phyloP scores from a whole-genome alignment of 768 basidiomycete species.

The Strobilomyces confusus region DNA sequence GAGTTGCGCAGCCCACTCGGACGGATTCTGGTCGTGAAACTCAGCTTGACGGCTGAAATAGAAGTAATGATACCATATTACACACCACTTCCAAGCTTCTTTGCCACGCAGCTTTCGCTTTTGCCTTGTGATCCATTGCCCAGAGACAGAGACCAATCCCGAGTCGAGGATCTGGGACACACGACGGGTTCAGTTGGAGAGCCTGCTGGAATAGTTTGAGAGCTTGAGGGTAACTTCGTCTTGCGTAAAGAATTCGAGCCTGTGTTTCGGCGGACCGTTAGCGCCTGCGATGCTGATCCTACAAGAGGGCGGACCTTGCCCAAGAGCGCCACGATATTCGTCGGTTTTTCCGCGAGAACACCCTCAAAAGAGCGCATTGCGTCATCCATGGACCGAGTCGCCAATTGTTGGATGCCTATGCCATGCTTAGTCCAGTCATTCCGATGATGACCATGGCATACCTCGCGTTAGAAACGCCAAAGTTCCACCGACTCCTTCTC shows the following conservation, averaged over 20 bases:
- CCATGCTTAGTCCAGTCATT: not conserved
- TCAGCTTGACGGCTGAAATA: not conserved
- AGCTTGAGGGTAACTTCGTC: conserved; percentile 72
- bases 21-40: conserved; percentile 54
- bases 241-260: conserved; percentile 83
- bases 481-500: conserved; percentile 52
- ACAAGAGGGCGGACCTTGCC: conserved; percentile 59
- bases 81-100: conserved; percentile 80
- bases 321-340: conserved; percentile 81
- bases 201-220: conserved; percentile 85
- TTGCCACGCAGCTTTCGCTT: conserved; percentile 86
- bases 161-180: conserved; percentile 88
- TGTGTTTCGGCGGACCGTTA: conserved; percentile 25
- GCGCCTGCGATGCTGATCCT: not conserved
- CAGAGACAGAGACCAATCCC: conserved; percentile 94
- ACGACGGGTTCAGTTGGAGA: conserved; percentile 69
- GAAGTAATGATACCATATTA: conserved; percentile 4
- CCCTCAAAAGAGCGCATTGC: conserved; percentile 79
- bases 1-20: conserved; percentile 74
- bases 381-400: conserved; percentile 75
- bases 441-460: conserved; percentile 24
- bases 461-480: conserved; percentile 66
- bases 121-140: conserved; percentile 78
- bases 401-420: conserved; percentile 77
- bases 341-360: conserved; percentile 73